Conservation (phyloP, 1,284 basidiomycete genomes). For the Ustilago trichophora region DNA sequence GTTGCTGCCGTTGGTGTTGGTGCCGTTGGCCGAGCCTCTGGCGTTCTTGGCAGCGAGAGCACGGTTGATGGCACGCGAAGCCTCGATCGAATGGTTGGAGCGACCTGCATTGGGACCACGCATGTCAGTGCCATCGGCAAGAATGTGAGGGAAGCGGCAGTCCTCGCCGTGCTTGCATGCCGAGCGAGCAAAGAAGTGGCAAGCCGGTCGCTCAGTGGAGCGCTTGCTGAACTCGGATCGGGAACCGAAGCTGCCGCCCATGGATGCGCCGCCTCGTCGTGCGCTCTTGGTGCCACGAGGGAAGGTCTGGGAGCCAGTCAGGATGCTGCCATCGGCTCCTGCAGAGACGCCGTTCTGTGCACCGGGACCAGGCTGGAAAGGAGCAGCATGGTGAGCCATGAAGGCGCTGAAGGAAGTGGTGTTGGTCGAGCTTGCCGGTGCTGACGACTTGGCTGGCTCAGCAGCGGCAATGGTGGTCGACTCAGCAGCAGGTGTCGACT, state of each 20-base stretch:
- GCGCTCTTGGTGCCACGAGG: conserved; percentile 31
- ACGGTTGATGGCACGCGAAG: conserved; percentile 41
- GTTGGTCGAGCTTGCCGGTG: conserved; percentile 17
- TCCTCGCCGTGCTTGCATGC: conserved; percentile 63
- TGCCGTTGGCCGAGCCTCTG: conserved; percentile 12
- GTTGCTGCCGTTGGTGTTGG: conserved; percentile 6
- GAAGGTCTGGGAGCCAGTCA: conserved; percentile 18
- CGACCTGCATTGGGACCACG: conserved; percentile 47
- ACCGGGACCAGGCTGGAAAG: conserved; percentile 55
- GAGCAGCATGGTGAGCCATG: conserved; percentile 58
- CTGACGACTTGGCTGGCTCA: conserved; percentile 15
- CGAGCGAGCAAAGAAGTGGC: conserved; percentile 62
- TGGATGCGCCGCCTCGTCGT: conserved; percentile 32
- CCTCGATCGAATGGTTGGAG: conserved; percentile 43
- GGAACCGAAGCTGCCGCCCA: conserved; percentile 33
- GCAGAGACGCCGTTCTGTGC: conserved; percentile 23
- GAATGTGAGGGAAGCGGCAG: conserved; percentile 65
- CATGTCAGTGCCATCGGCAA: conserved; percentile 63
- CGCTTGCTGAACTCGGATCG: conserved; percentile 46
- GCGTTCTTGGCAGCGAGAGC: conserved; percentile 41
- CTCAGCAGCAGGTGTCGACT: conserved; percentile 1
- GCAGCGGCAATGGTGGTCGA: conserved; percentile 1
- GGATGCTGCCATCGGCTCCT: conserved; percentile 20
- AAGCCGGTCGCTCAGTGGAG: conserved; percentile 57
- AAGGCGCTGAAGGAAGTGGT: conserved; percentile 60